These are phyloP conservation scores for Blumeria graminis DNA, from an alignment of 2,329 filamentous ascomycete genomes.

Conservation along the genomic window DNA sequence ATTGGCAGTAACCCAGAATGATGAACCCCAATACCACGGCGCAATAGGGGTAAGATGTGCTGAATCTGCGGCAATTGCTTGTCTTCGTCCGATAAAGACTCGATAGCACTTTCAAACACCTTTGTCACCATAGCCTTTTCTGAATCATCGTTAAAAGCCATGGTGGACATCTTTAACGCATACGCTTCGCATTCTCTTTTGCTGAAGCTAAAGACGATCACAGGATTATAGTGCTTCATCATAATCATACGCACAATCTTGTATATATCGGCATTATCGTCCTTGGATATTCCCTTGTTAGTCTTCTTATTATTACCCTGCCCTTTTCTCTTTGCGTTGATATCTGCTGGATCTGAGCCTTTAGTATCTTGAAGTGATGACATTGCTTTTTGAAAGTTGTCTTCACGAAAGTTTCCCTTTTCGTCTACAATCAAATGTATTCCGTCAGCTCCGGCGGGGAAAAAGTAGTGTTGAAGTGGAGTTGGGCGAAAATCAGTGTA, in stretches of 20 bases:
- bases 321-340: constrained; percentile 57
- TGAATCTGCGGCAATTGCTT: constrained; percentile 71
- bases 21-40: constrained; percentile 87
- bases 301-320: constrained; percentile 80
- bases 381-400: constrained; percentile 97
- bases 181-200: constrained; percentile 88
- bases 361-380: constrained; percentile 67
- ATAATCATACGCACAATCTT: constrained; percentile 99
- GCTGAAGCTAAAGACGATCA: constrained; percentile 98
- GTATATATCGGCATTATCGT: constrained; percentile 60
- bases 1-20: constrained; percentile 90
- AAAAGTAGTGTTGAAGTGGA: constrained; percentile 92
- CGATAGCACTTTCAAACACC: constrained; percentile 82
- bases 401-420: constrained; percentile 84
- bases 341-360: constrained; percentile 59
- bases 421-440: constrained; percentile 91
- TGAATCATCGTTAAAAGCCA: constrained; percentile 88
- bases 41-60: constrained; percentile 68
- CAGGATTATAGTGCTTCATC: constrained; percentile 87
- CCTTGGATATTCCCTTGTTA: constrained; percentile 59
- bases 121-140: constrained; percentile 88
- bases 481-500: constrained; percentile 97
- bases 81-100: constrained; percentile 80
- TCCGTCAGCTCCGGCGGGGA: constrained; percentile 74
- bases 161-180: constrained; percentile 61